phyloP scores from a whole-genome alignment of 106 monocot genomes.

The Alisma plantagoaquatica region DNA sequence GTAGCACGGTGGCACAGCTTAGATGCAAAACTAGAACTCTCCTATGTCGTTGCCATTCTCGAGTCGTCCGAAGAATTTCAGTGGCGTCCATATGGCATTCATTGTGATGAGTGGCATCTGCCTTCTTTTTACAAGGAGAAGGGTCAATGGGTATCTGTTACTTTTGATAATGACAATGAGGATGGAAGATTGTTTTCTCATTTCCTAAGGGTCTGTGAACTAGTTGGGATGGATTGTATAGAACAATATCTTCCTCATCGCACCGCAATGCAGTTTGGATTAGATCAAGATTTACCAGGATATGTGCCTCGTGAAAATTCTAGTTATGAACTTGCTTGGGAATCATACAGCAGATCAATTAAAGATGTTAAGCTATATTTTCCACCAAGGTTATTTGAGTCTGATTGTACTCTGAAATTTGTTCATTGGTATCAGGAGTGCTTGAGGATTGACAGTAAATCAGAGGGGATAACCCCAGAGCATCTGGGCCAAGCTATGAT shows the following conservation, averaged over 20 bases:
- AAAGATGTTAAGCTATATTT: slow-evolving; percentile 32
- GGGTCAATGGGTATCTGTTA: slow-evolving; percentile 21
- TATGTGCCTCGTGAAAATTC: slow-evolving; percentile 18
- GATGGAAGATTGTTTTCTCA: slow-evolving; percentile 24
- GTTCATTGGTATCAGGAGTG: slow-evolving; percentile 16
- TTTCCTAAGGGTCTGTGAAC: slow-evolving; percentile 36
- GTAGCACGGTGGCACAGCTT: slow-evolving; percentile 52
- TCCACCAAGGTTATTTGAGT: slow-evolving; percentile 34
- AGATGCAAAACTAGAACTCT: slow-evolving; percentile 23
- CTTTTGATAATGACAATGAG: slow-evolving; percentile 12
- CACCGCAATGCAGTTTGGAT: slow-evolving; percentile 72
- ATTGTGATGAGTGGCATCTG: slow-evolving; percentile 17
- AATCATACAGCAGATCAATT: slow-evolving; percentile 20
- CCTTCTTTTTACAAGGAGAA: slow-evolving; percentile 25
- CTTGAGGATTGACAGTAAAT: background rate
- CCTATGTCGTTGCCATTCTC: slow-evolving; percentile 24
- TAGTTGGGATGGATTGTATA: slow-evolving; percentile 45
- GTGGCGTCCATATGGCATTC: slow-evolving; percentile 43
- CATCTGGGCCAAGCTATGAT: background rate
- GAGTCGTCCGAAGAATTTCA: slow-evolving; percentile 23
- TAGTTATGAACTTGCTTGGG: slow-evolving; percentile 37
- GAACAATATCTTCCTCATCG: slow-evolving; percentile 58
- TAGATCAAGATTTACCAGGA: slow-evolving; percentile 61
- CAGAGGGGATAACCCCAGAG: background rate
- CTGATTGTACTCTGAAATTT: slow-evolving; percentile 25